These are phyloP conservation scores for Hypoxylon fuscum DNA, from an alignment of 495 filamentous ascomycete species.

Conservation along the genomic window DNA sequence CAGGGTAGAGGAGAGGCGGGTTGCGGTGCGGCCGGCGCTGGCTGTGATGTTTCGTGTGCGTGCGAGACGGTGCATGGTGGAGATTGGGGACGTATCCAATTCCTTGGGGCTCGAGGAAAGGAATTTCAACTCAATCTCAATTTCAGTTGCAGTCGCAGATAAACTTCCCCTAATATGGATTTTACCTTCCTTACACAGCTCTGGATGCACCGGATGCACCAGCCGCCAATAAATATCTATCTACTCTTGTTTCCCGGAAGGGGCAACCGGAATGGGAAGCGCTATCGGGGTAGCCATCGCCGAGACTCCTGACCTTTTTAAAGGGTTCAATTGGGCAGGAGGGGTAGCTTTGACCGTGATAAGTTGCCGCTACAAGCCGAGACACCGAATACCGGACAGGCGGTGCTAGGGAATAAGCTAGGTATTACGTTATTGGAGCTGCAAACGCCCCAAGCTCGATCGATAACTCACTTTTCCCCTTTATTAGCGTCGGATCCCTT, in stretches of 20 bases:
- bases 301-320: slow-evolving; percentile 11
- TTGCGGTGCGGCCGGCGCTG: slow-evolving; percentile 40
- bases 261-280: slow-evolving; percentile 6
- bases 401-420: slow-evolving; percentile 16
- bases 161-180: no score
- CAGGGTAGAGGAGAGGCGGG: slow-evolving; percentile 29
- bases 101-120: background rate
- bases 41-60: slow-evolving; percentile 46
- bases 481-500: no score
- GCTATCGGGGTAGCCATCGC: slow-evolving; percentile 29
- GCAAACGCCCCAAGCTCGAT: no score
- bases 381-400: slow-evolving; percentile 31
- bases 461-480: no score
- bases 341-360: slow-evolving; percentile 19
- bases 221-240: slow-evolving; percentile 12
- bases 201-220: background rate
- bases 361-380: slow-evolving; percentile 36
- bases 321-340: slow-evolving; percentile 25
- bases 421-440: slow-evolving; percentile 32
- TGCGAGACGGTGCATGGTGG: slow-evolving; percentile 56
- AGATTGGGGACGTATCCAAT: no score
- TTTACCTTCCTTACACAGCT: no score
- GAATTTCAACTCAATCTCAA: no score
- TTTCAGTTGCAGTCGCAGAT: no score
- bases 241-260: slow-evolving; percentile 7